These are phyloP conservation scores for Leavenworthia alabamica DNA, from an alignment of 345 rosid genomes.

Conservation along the genomic window DNA sequence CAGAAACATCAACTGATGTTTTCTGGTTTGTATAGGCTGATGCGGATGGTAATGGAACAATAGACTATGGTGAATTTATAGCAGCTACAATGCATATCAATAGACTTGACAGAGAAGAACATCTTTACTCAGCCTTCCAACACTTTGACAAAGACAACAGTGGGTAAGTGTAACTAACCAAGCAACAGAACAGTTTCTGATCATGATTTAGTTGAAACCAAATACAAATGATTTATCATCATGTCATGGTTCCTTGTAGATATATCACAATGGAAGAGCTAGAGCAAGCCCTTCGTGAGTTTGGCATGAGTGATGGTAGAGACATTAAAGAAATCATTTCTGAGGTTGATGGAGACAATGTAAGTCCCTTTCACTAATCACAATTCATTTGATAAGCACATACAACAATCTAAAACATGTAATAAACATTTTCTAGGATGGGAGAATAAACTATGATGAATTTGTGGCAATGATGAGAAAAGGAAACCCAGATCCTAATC, in stretches of 20 bases:
- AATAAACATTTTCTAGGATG: slow-evolving; percentile 46
- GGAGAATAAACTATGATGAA: slow-evolving; percentile 83
- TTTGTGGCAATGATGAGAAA: slow-evolving; percentile 96
- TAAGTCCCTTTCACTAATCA: slow-evolving; percentile 28
- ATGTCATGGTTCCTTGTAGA: slow-evolving; percentile 14
- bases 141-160: too few species aligned
- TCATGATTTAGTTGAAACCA: too few species aligned
- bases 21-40: slow-evolving; percentile 53
- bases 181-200: too few species aligned
- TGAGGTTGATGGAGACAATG: slow-evolving; percentile 75
- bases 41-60: slow-evolving; percentile 77
- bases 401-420: neutral
- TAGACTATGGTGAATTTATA: slow-evolving; percentile 76
- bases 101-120: too few species aligned
- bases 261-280: slow-evolving; percentile 81
- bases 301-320: slow-evolving; percentile 77
- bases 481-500: slow-evolving; percentile 75
- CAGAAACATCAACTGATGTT: neutral
- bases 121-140: too few species aligned
- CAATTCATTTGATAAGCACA: neutral
- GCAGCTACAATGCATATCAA: too few species aligned
- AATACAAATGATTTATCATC: neutral
- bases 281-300: slow-evolving; percentile 83
- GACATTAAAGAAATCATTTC: too few species aligned
- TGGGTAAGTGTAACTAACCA: slow-evolving; percentile 50